Conservation (phyloP, 164 flowering plant genomes). For the Vitis rupestris region DNA sequence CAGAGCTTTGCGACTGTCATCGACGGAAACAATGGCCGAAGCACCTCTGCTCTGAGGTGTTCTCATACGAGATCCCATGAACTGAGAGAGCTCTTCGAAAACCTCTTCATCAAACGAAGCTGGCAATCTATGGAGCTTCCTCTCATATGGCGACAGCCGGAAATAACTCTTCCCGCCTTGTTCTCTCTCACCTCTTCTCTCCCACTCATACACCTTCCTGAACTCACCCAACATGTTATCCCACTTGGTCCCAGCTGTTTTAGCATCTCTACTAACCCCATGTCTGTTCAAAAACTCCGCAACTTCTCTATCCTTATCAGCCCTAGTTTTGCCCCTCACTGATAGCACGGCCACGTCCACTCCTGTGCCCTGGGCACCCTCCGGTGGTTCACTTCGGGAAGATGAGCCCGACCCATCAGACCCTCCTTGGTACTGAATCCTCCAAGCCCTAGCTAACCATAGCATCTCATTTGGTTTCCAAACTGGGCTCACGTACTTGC, state of each 20-base stretch:
- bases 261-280: slow-evolving; percentile 67
- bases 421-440: slow-evolving; percentile 49
- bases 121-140: slow-evolving; percentile 67
- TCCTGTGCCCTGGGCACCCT: not conserved
- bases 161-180: slow-evolving; percentile 67
- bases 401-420: slow-evolving; percentile 11
- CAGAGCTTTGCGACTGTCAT: slow-evolving; percentile 12
- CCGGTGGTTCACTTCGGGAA: not conserved
- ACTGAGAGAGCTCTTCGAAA: slow-evolving; percentile 66
- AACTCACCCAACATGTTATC: slow-evolving; percentile 87
- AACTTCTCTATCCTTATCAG: slow-evolving; percentile 72
- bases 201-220: slow-evolving; percentile 78
- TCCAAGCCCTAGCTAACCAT: slow-evolving; percentile 79
- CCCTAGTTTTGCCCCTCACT: slow-evolving; percentile 55
- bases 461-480: slow-evolving; percentile 87
- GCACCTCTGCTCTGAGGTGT: slow-evolving; percentile 22
- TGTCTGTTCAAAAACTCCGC: slow-evolving; percentile 61
- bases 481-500: slow-evolving; percentile 77
- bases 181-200: slow-evolving; percentile 60
- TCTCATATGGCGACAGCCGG: slow-evolving; percentile 73
- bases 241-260: slow-evolving; percentile 82
- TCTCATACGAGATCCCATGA: slow-evolving; percentile 63
- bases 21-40: not conserved
- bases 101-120: slow-evolving; percentile 86
- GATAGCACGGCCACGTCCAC: slow-evolving; percentile 3